phyloP scores from a whole-genome alignment of 495 filamentous ascomycete genomes.

The Aspergillus conjunctus region DNA sequence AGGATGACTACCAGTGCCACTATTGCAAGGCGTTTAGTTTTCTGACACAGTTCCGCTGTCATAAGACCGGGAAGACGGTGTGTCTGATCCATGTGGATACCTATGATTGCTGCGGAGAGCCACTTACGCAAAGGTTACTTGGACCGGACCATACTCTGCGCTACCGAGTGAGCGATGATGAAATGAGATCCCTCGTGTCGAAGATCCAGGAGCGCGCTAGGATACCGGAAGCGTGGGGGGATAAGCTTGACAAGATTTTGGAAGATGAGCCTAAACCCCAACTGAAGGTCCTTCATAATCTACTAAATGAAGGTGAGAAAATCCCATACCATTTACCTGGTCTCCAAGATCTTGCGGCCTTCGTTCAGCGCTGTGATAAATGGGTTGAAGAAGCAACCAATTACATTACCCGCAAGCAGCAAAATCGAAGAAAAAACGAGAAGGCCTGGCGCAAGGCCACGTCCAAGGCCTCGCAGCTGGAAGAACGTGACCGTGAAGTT shows the following conservation, averaged over 20 bases:
- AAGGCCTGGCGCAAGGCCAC: slow-evolving; percentile 83
- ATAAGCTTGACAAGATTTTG: slow-evolving; percentile 83
- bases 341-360: slow-evolving; percentile 77
- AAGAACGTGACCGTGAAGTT: slow-evolving; percentile 86
- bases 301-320: slow-evolving; percentile 93
- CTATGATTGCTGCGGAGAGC: slow-evolving; percentile 74
- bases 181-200: slow-evolving; percentile 62
- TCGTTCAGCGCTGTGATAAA: slow-evolving; percentile 94
- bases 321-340: slow-evolving; percentile 92
- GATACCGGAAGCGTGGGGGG: slow-evolving; percentile 85
- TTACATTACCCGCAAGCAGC: slow-evolving; percentile 97
- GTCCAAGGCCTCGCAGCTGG: slow-evolving; percentile 76
- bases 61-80: slow-evolving; percentile 71
- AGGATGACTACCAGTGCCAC: slow-evolving; percentile 87
- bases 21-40: slow-evolving; percentile 93
- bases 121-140: slow-evolving; percentile 59
- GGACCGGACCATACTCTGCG: slow-evolving; percentile 67
- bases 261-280: slow-evolving; percentile 81
- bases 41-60: slow-evolving; percentile 85
- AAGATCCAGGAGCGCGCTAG: slow-evolving; percentile 85
- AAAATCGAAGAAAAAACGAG: slow-evolving; percentile 96
- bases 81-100: slow-evolving; percentile 78
- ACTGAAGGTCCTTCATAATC: slow-evolving; percentile 79
- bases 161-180: slow-evolving; percentile 75
- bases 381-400: slow-evolving; percentile 98